These are phyloP conservation scores for Rhodomyrtus psidioides DNA, from an alignment of 441 rosid species.

Conservation along the genomic window DNA sequence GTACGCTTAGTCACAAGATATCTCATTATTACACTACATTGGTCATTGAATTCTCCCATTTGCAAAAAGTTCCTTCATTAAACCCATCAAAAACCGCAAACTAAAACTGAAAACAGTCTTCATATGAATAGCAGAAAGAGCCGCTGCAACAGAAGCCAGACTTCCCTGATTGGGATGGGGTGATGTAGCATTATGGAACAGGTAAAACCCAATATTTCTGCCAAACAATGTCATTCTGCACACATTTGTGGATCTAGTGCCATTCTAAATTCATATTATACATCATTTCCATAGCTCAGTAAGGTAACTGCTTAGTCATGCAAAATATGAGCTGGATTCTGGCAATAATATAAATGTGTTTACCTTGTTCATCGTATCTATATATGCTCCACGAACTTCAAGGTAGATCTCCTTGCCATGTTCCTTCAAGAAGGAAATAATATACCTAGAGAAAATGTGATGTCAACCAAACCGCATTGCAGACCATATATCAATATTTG, in stretches of 20 bases:
- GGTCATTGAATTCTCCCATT: neutral
- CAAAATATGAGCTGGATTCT: neutral
- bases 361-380: conserved; percentile 99
- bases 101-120: neutral
- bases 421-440: conserved; percentile 81
- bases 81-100: neutral
- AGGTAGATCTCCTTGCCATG: conserved; percentile 86
- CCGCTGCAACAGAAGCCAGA: neutral
- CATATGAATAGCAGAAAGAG: too few species aligned
- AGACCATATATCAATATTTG: neutral
- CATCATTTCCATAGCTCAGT: neutral
- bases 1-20: neutral
- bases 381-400: conserved; percentile 92
- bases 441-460: conserved; percentile 43
- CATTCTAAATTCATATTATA: neutral
- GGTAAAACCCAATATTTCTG: neutral
- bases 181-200: neutral
- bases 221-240: neutral
- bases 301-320: neutral
- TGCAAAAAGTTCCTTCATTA: neutral
- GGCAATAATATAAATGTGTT: neutral
- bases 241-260: neutral
- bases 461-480: neutral
- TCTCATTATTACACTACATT: neutral
- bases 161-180: neutral